Evolutionary conservation across 805 yeast species (phyloP), one percentile per base, ranked within the genome.

Genomic region (Candida suzukii): DNA sequence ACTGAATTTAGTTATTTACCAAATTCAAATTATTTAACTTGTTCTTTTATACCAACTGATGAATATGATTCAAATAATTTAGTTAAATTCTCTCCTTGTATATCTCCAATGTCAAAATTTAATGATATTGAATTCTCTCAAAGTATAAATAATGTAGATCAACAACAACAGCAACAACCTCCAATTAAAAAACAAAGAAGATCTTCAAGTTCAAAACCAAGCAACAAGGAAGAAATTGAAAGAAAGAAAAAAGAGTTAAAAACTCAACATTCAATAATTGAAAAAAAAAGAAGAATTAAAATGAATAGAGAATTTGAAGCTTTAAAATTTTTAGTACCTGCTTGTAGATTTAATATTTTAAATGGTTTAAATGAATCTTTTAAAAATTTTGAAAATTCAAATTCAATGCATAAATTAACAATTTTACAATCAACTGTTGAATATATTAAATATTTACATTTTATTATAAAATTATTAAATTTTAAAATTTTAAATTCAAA

Each of bases 241-340:
- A 60, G 61, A 46, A 66, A 72, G 42, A 65, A 68, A 42, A 61
- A 65, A 39, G 77, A 75, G 35, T 65, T 76, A 34, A 76, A 73
- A 48, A 66, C 71, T 11, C 79, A 80, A 14, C 95, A 86, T 57
- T 80, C 88, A 2, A 79, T 83, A 32, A 86, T 86, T 44, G 95
- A 86, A 58, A 82, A 86, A 53, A 74, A 85, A 51, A 70, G 95
- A 49, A 66, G 95, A 45, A 74, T 81, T 40, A 83, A 83, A 54
- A 83, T 86, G 69, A 86, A 86, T 58, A 67, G 88, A 41, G 93
- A 86, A 59, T 86, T 84, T 55, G 93, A 84, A 56, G 87, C 90
- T 1, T 70, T 86, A 48, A 83, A 85, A 56, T 78, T 72, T 52
- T 60, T 86, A 39, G 79, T 86, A 16, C 95, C 95, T 1, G 88